Conservation (phyloP, 305 asterid species). For the Fraxinus ornus region DNA sequence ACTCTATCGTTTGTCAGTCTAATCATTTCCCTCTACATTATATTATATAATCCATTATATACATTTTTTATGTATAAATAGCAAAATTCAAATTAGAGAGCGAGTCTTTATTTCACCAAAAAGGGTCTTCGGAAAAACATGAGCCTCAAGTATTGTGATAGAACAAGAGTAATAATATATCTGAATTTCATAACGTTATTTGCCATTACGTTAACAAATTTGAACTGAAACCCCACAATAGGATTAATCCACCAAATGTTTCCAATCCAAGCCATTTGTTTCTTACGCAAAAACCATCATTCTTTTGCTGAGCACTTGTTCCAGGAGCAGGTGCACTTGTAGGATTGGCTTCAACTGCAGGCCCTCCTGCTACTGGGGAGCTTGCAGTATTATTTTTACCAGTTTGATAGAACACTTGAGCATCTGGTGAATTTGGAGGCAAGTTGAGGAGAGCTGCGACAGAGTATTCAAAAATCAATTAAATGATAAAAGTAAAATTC, state of each 20-base stretch:
- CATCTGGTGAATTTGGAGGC: constrained; percentile 79
- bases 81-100: not conserved
- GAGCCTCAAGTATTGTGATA: not conserved
- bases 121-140: not conserved
- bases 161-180: not conserved
- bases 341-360: constrained; percentile 24
- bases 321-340: constrained; percentile 24
- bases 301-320: constrained; percentile 27
- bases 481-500: no score
- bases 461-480: not conserved
- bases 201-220: not conserved
- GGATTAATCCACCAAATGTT: constrained; percentile 21
- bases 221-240: constrained; percentile 2
- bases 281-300: constrained; percentile 24
- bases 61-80: no score
- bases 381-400: constrained; percentile 20
- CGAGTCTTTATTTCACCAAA: not conserved
- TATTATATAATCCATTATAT: no score
- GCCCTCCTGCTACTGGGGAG: constrained; percentile 43
- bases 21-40: no score
- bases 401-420: constrained; percentile 64
- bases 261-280: constrained; percentile 24
- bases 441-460: constrained; percentile 60
- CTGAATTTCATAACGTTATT: not conserved
- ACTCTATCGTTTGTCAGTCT: no score